A percentile compares a stretch with the other conserved stretches of the same genome.
phyloP scores from a whole-genome alignment of 2,329 filamentous ascomycete species.

The Fusarium begoniae region DNA sequence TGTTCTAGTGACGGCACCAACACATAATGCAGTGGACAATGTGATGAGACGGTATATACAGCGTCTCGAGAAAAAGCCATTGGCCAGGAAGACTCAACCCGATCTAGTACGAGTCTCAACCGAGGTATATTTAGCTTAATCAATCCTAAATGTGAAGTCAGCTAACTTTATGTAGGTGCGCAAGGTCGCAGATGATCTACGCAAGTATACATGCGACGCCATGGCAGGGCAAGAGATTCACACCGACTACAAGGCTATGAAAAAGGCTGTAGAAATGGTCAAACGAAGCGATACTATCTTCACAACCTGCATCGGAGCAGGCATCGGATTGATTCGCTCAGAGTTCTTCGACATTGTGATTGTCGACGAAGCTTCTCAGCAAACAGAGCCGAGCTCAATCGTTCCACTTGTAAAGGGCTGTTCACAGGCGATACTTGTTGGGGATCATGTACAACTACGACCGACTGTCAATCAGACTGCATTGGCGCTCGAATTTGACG shows the following conservation, averaged over 20 bases:
- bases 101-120: conserved; percentile 21
- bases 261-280: conserved; percentile 51
- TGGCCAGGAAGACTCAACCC: background rate
- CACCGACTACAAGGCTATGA: conserved; percentile 40
- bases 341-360: conserved; percentile 53
- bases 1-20: conserved; percentile 54
- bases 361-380: conserved; percentile 58
- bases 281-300: conserved; percentile 52
- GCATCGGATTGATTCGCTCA: conserved; percentile 51
- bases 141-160: no score
- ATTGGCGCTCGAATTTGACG: conserved; percentile 48
- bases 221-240: conserved; percentile 44
- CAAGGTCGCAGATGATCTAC: conserved; percentile 48
- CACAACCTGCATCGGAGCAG: conserved; percentile 55
- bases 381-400: conserved; percentile 53
- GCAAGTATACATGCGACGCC: conserved; percentile 49
- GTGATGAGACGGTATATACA: conserved; percentile 49
- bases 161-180: conserved; percentile 35
- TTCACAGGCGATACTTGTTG: conserved; percentile 53
- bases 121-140: background rate
- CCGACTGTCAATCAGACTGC: conserved; percentile 53
- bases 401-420: conserved; percentile 55
- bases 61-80: background rate
- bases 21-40: conserved; percentile 57
- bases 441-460: conserved; percentile 57